phyloP scores from a whole-genome alignment of 2,329 filamentous ascomycete genomes.

The Zasmidium angulare region DNA sequence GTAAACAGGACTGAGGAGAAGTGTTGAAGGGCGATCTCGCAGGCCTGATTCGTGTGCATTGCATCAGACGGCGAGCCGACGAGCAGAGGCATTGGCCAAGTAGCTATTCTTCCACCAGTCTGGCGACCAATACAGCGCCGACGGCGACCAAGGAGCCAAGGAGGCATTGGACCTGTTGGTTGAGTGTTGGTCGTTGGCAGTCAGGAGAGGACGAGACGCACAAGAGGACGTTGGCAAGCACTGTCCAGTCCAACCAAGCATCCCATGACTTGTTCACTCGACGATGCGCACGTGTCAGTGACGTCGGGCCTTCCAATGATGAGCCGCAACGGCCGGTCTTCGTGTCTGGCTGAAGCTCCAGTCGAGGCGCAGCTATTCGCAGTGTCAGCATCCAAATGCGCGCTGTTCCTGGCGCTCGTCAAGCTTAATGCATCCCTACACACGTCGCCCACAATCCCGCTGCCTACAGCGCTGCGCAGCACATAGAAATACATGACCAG shows the following conservation, averaged over 20 bases:
- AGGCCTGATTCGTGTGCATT: background rate
- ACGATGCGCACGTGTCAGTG: background rate
- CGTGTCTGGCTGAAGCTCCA: background rate
- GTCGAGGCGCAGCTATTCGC: background rate
- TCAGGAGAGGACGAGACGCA: no score
- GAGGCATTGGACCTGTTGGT: no score
- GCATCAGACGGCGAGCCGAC: background rate
- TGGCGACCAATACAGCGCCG: background rate
- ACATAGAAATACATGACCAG: slow-evolving; percentile 2
- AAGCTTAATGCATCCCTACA: slow-evolving; percentile 8
- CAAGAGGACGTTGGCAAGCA: no score
- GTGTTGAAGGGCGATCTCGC: background rate
- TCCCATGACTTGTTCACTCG: background rate
- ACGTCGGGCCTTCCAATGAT: background rate
- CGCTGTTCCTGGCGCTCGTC: background rate
- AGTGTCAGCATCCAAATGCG: no score
- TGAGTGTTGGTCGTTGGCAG: no score
- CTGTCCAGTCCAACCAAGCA: background rate
- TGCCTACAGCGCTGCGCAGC: slow-evolving; percentile 4
- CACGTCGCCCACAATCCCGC: slow-evolving; percentile 1
- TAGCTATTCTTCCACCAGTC: background rate
- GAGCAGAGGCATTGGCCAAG: background rate
- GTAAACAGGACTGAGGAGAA: no score
- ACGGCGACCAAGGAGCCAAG: background rate
- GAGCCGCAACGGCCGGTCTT: background rate